Evolutionary conservation across 768 basidiomycete genomes (phyloP).

Genomic region (Lentinula edodes): DNA sequence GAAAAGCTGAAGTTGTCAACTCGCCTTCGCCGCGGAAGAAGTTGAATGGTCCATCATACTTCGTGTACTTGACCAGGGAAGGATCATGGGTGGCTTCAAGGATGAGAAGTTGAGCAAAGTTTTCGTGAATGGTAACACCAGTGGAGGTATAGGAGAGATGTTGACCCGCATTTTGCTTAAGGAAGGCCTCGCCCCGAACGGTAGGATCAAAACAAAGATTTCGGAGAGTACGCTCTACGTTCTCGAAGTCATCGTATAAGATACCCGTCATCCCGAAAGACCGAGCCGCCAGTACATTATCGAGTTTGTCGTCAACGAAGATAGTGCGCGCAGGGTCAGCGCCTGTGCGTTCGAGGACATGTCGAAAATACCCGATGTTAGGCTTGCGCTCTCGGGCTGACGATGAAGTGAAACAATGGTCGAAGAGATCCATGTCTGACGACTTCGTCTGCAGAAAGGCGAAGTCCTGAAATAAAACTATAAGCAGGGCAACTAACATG

Average conservation of each 20-base stretch:
- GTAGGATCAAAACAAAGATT: conserved; percentile 45
- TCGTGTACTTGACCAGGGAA: conserved; percentile 35
- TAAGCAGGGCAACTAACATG: neutral
- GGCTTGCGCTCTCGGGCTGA: conserved; percentile 51
- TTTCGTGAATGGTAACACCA: conserved; percentile 38
- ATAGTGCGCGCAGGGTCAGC: conserved; percentile 41
- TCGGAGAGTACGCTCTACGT: conserved; percentile 39
- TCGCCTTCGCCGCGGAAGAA: conserved; percentile 44
- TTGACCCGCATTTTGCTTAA: conserved; percentile 32
- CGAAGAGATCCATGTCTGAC: conserved; percentile 41
- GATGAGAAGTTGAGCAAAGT: conserved; percentile 56
- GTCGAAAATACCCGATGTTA: conserved; percentile 45
- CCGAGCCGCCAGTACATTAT: conserved; percentile 53
- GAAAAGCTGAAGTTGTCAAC: conserved; percentile 44
- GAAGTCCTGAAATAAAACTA: conserved; percentile 26
- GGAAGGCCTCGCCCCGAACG: conserved; percentile 33
- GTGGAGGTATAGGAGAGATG: conserved; percentile 40
- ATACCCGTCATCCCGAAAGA: conserved; percentile 53
- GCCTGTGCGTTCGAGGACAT: conserved; percentile 38
- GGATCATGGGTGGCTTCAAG: conserved; percentile 43
- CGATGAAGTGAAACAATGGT: conserved; percentile 47
- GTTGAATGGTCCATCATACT: conserved; percentile 43
- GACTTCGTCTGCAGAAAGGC: conserved; percentile 36
- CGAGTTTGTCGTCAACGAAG: conserved; percentile 57
- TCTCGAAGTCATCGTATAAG: conserved; percentile 36